Conservation (phyloP, 805 yeast species). For the Starmerella bombi region DNA sequence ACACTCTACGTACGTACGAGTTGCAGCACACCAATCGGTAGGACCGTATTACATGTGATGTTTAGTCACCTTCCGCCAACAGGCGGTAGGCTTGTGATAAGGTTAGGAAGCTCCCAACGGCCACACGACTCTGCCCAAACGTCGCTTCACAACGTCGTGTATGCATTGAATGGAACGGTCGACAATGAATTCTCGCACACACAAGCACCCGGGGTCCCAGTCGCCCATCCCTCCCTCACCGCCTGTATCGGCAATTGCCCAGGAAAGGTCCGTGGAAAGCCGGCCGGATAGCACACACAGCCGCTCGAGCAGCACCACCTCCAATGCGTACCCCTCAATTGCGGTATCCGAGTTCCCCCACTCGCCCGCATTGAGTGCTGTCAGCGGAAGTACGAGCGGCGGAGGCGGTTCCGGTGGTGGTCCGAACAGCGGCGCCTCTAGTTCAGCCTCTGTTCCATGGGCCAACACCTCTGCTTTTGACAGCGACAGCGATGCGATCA, state of each 20-base stretch:
- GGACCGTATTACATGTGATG: too few relatives aligned
- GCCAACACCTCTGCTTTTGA: conserved; percentile 1
- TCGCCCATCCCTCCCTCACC: conserved; percentile 6
- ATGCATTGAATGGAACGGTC: neutral
- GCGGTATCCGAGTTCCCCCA: neutral
- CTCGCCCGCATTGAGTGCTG: neutral
- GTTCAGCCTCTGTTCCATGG: neutral
- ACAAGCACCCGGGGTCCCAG: conserved; percentile 1
- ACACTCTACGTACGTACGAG: too few relatives aligned
- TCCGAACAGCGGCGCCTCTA: too few relatives aligned
- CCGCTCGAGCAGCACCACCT: neutral
- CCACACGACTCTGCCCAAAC: too few relatives aligned
- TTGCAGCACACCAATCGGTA: too few relatives aligned
- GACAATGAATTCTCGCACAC: conserved; percentile 7
- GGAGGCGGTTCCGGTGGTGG: too few relatives aligned
- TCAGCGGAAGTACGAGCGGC: too few relatives aligned
- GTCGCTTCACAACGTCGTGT: too few relatives aligned
- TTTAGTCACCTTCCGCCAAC: too few relatives aligned
- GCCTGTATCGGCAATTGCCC: neutral
- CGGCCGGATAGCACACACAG: too few relatives aligned
- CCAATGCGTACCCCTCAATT: neutral
- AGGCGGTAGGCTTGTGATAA: too few relatives aligned
- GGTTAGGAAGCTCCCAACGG: too few relatives aligned
- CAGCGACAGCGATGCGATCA: conserved; percentile 19
- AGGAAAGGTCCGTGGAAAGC: conserved; percentile 10